Base-by-base conservation (phyloP, 1,139 yeast species). In the Geotrichum siamense region DNA sequence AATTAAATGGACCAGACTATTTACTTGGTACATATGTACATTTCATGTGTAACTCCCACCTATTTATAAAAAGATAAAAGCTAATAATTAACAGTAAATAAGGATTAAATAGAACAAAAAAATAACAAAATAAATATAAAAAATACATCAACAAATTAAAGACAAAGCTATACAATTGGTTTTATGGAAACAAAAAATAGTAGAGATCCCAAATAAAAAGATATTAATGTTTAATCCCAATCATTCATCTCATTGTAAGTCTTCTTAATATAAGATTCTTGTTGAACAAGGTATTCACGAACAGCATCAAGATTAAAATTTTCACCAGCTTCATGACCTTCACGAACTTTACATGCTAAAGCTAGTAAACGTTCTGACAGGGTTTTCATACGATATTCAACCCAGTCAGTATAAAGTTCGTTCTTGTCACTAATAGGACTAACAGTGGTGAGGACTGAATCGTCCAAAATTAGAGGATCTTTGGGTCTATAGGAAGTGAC, bases 401-500 rank as follows among this genome's bases (percentile, higher is more conserved):
- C 59, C 66, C 69, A 72, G 32, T 67, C 68, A 12, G 71, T 71
- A 53, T 71, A 72, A 52, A 69, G 69, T 32, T 59, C 64, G 50
- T 69, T 62, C 3, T 29, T 40, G 38, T 64, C 59, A 34, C 61
- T 59, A 40, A 62, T 66, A 4, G 75, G 74, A 51, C 67, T 67
- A 38, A 67, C 69, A 9, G 73, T 68, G 25, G 63, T 55, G 39
- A 69, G 58, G 28, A 68, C 70, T 5, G 72, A 63, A 10, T 65
- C 65, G 47, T 72, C 76, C 35, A 56, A 51, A 30, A 56, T 48
- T 41, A 55, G 47, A 15, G 70, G 66, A 51, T 70, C 67, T 42
- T 60, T 62, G 30, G 76, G 74, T 41, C 72, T 62, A 54, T 64
- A 70, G 5, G 71, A 63, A 9, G 70, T 65, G 22, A 72, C 75